phyloP scores from a whole-genome alignment of 208 protist genomes.

The Trypanosoma caninum region DNA sequence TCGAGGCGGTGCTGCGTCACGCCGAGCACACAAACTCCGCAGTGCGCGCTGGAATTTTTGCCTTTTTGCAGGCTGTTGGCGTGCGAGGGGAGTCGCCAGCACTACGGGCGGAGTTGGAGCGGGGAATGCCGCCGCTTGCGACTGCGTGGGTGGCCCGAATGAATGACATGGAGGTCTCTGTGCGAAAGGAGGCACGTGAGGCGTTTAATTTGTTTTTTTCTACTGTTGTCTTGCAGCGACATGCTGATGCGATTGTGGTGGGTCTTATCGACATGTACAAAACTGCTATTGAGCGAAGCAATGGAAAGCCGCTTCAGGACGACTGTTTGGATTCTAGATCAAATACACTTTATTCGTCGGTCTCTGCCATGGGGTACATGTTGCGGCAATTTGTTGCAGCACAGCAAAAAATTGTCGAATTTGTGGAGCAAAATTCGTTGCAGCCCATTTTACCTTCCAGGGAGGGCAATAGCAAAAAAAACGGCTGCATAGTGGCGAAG shows the following conservation, averaged over 20 bases:
- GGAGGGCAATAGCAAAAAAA: slow-evolving; percentile 20
- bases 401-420: slow-evolving; percentile 49
- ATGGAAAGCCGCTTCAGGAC: slow-evolving; percentile 54
- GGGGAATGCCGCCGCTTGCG: slow-evolving; percentile 45
- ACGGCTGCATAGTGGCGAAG: slow-evolving; percentile 44
- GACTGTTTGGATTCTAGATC: slow-evolving; percentile 62
- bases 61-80: slow-evolving; percentile 49
- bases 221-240: slow-evolving; percentile 56
- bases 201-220: slow-evolving; percentile 67
- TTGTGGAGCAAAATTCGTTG: slow-evolving; percentile 44
- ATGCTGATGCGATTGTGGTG: slow-evolving; percentile 49
- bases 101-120: slow-evolving; percentile 40
- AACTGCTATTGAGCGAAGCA: slow-evolving; percentile 29
- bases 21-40: slow-evolving; percentile 55
- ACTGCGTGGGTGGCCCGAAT: slow-evolving; percentile 76
- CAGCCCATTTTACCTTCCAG: slow-evolving; percentile 40
- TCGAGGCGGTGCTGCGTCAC: slow-evolving; percentile 59
- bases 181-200: slow-evolving; percentile 41
- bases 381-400: slow-evolving; percentile 63
- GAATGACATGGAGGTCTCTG: slow-evolving; percentile 71
- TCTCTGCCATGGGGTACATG: slow-evolving; percentile 81
- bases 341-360: slow-evolving; percentile 55
- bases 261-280: slow-evolving; percentile 38
- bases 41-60: slow-evolving; percentile 56
- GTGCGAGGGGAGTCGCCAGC: slow-evolving; percentile 36